Base-by-base conservation (phyloP, 179 eudicot genomes). In the Monotropa hypopitys region DNA sequence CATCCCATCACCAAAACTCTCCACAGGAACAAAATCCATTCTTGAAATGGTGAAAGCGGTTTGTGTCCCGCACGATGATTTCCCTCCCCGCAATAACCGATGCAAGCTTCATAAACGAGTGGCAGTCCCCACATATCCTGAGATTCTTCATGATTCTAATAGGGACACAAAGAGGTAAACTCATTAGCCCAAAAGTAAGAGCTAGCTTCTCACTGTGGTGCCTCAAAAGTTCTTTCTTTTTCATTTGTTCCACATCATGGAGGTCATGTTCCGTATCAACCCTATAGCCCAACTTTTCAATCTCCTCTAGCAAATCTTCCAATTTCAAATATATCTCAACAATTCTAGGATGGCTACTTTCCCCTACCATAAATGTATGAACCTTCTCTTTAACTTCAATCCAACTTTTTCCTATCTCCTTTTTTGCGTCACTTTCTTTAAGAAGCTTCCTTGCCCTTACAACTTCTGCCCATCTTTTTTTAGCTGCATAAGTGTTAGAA, bases 151-250 rank as follows among this genome's bases (percentile, higher is more conserved):
- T 87, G 70, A 90, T 90, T 77, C 90, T 87, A 28, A 90, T 83
- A 16, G 97, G 89, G 26, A 79, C 88, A 11, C 78, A 70, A 15
- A 76, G 71, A 57, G 93, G 91, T 77, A 89, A 76, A 77, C 83
- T 82, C 82, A 90, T 88, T 40, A 90, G 67, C 45, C 93, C 97
- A 62, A 82, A 86, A 38, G 85, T 78, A 70, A 92, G 83, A 1
- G 96, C 90, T n/a, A 90, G 85, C 83, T 89, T 92, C 82, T 92
- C 95, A 77, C 97, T 89, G 43, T 90, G 95, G 84, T 90, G 90
- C 83, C 87, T 87, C 65, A 92, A 63, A 43, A 90, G 72, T 28
- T 79, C 84, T 28, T 70, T 78, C 77, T 90, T 92, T 54, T 72
- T 73, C 57, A 71, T 78, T 30, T 90, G 89, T 62, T 87, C 97